Conservation (phyloP, 2,329 filamentous ascomycete genomes). For the Aspergillus intermedius region DNA sequence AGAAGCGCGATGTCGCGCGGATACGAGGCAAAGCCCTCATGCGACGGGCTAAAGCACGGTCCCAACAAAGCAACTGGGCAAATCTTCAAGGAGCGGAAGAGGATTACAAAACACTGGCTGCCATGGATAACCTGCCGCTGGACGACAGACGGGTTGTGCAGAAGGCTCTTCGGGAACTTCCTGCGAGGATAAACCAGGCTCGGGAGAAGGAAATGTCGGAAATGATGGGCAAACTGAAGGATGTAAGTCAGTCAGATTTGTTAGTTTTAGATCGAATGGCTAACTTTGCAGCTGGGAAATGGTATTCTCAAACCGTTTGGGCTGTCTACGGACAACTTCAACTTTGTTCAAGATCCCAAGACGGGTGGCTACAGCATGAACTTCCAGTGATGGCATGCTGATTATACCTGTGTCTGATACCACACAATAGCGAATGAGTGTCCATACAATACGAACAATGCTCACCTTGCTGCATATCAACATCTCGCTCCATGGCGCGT, state of each 20-base stretch:
- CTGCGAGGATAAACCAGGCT: conserved; percentile 64
- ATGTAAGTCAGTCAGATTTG: conserved; percentile 42
- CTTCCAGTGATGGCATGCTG: conserved; percentile 46
- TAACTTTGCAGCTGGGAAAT: conserved; percentile 63
- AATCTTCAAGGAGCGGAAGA: conserved; percentile 69
- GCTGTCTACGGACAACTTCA: conserved; percentile 86
- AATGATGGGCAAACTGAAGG: conserved; percentile 96
- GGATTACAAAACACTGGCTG: conserved; percentile 69
- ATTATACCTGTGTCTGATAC: neutral
- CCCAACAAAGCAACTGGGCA: conserved; percentile 69
- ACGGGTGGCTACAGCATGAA: conserved; percentile 93
- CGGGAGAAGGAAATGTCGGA: conserved; percentile 85
- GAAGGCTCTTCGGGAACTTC: conserved; percentile 59
- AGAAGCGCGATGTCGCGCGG: conserved; percentile 60
- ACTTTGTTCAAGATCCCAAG: conserved; percentile 85
- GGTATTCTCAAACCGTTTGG: conserved; percentile 90
- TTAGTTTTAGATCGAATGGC: neutral
- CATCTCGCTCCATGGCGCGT: no score
- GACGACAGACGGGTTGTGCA: conserved; percentile 64
- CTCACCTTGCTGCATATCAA: no score
- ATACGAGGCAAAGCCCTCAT: conserved; percentile 79
- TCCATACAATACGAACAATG: no score
- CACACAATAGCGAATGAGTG: neutral
- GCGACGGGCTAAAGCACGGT: conserved; percentile 66
- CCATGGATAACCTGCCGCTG: conserved; percentile 52